Conservation (phyloP, 441 rosid species). For the Kokia cookei region DNA sequence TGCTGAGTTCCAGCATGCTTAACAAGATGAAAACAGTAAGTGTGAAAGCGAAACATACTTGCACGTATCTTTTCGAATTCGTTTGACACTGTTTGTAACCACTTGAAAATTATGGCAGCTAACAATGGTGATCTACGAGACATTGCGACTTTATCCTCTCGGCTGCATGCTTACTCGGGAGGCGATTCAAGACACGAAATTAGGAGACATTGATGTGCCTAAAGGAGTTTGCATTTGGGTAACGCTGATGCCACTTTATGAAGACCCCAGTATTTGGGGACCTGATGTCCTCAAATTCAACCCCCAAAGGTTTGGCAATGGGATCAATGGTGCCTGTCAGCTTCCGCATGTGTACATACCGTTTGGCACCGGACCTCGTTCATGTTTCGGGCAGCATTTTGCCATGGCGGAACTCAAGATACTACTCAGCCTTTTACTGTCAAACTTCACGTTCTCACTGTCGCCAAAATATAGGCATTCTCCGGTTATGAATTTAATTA, state of each 20-base stretch:
- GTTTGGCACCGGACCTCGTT: not conserved
- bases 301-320: not conserved
- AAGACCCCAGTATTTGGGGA: not conserved
- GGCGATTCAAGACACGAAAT: not conserved
- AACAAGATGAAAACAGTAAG: not conserved
- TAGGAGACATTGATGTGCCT: not conserved
- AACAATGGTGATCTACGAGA: not conserved
- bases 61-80: not conserved
- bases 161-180: not conserved
- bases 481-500: not conserved
- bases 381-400: not conserved
- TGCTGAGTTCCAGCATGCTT: slow-evolving; percentile 24
- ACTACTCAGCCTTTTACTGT: not conserved
- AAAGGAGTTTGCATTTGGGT: not conserved
- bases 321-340: not conserved
- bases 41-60: not conserved
- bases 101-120: not conserved
- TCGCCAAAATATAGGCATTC: not conserved
- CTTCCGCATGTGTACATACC: slow-evolving; percentile 1
- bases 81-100: not conserved
- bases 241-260: not conserved
- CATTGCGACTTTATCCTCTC: not conserved
- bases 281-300: not conserved
- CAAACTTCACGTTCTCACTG: not conserved
- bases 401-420: not conserved